These are phyloP conservation scores for Phalaenopsis equestris DNA, from an alignment of 106 monocot species.

Conservation along the genomic window DNA sequence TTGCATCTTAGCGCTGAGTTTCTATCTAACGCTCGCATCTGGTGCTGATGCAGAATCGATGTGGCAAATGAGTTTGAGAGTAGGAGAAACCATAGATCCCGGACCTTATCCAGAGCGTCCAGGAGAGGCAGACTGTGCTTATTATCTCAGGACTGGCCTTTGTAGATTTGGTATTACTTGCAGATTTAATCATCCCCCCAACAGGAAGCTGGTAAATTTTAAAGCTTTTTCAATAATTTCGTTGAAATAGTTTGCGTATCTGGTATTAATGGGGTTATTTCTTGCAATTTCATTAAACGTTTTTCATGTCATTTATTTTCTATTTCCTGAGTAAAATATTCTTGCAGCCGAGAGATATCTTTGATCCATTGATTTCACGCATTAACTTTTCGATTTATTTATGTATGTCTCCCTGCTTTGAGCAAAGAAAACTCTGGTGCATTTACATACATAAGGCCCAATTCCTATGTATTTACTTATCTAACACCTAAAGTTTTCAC, in stretches of 20 bases:
- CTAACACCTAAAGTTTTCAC: too few species aligned
- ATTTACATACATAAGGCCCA: not conserved
- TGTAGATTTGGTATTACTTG: conserved; percentile 73
- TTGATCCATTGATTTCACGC: not conserved
- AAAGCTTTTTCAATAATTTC: not conserved
- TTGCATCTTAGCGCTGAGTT: not conserved
- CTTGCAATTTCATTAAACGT: not conserved
- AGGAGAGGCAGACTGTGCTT: conserved; percentile 62
- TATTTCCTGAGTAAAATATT: conserved; percentile 3
- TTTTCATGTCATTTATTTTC: not conserved
- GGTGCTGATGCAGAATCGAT: conserved; percentile 36
- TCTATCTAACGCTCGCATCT: not conserved
- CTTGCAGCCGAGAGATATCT: not conserved
- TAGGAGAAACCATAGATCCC: conserved; percentile 25
- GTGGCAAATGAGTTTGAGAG: conserved; percentile 48
- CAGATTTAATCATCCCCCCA: conserved; percentile 67
- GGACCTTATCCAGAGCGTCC: conserved; percentile 52
- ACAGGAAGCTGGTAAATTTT: conserved; percentile 50
- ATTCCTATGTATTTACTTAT: too few species aligned
- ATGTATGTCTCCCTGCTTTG: not conserved
- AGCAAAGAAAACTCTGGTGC: not conserved
- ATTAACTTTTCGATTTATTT: not conserved
- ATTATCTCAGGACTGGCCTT: conserved; percentile 63
- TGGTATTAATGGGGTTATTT: not conserved
- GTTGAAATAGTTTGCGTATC: not conserved